Evolutionary conservation across 2,329 filamentous ascomycete genomes (phyloP), one percentile per base, ranked within the genome.

Genomic region (Cryphonectria radicalis): DNA sequence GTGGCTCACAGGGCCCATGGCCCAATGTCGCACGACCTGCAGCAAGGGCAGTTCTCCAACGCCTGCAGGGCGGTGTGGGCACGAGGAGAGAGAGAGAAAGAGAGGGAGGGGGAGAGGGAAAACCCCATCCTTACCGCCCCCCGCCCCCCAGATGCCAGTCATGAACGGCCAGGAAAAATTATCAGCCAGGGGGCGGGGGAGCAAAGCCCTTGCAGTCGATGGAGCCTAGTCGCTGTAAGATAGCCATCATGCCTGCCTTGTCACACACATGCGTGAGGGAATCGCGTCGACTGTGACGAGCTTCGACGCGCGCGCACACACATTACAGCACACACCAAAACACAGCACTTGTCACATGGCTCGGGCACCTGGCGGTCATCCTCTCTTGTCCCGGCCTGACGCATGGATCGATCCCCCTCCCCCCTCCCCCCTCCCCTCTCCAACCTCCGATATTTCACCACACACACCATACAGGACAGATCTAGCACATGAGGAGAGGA

Each of bases 11-110:
- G 37, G 43, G 43, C 35, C 8, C 59, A 53, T 42, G n/a, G 42
- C 57, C 25, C 57, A 35, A 32, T 55, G 66, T 43, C 50, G 66
- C 57, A 63, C 43, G 25, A 25, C 35, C 57, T 40, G 55, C 57
- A 22, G 28, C 35, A 64, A 22, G 60, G 14, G 40, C 46, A 28
- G 55, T 59, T 59, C 55, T 60, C 55, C 55, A 40, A 42, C 25
- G 40, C 4, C 59, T 46, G 66, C 37, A 42, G 43, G 66, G 66
- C 66, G 35, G 25, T 17, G 66, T 35, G 35, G 66, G 66, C 25
- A 67, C 55, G 8, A 4, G n/a, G 46, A 50, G 22, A 11, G 7
- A 19, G 7, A 22, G 13, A 42, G 37, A 40, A 2, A 11, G 10
- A 40, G 37, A 40, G 37, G 3, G 11, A 40, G 37, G 2, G 28